Base-by-base conservation (phyloP, 1,139 yeast genomes). In the Taiozyma sp. region DNA sequence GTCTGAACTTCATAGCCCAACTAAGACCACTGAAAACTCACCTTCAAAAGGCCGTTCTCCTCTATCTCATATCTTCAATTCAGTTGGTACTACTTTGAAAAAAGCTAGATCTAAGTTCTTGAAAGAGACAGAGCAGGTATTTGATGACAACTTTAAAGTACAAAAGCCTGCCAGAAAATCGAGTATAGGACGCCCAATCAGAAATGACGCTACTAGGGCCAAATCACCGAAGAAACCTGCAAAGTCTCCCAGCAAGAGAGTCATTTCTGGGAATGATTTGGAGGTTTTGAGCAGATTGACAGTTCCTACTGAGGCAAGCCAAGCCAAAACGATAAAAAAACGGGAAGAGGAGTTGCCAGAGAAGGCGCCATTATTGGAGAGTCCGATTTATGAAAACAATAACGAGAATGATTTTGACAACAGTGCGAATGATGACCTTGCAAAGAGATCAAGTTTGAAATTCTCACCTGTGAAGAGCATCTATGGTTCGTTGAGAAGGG, bases 231-330 rank as follows among this genome's bases (percentile, higher is more conserved):
- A 24, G 29, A 23, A 14, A 23, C 41, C 47, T 23, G 41, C 47
- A 8, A 24, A 40, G 30, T 40, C 43, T 13, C 42, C 46, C 13
- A 34, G 23, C 12, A 50, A 42, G 28, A 46, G 48, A 44, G 39
- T 40, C 7, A 34, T 30, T 3, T 24, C 45, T 3, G 32, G 46
- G 19, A 29, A 41, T 13, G 51, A 47, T 8, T 22, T 46, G 9
- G 48, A 46, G 8, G 34, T 24, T 49, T 50, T 52, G 49, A 61
- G 24, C 23, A 58, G 74, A 28, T 54, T 71, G 38, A 65, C 65
- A 64, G 68, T 66, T 16, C 74, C 73, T 0, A 70, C 74, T 0
- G 65, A 63, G 43, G 63, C 72, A 2, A 70, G 73, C 47, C 57
- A 62, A 9, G 61, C 66, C 8, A 59, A 62, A 53, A 28, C 47